Conservation (phyloP, 139 green algal species). For the Limnomonas spitsbergensis region DNA sequence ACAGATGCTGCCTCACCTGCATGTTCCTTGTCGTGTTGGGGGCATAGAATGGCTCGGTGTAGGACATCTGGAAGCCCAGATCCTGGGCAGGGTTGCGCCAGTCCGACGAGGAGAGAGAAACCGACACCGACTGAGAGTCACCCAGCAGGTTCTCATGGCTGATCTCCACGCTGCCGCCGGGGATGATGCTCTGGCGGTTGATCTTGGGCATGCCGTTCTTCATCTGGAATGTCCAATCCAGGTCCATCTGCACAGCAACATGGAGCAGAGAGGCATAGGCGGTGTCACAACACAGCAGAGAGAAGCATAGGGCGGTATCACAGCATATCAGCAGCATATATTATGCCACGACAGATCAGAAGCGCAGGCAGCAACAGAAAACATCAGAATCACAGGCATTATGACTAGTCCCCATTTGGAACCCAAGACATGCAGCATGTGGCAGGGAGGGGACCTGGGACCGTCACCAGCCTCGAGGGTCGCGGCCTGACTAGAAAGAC, state of each 20-base stretch:
- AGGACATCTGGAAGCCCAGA: slow-evolving; percentile 39
- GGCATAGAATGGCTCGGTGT: slow-evolving; percentile 58
- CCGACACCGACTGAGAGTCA: slow-evolving; percentile 42
- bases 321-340: neutral
- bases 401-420: too few species aligned
- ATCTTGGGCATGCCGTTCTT: slow-evolving; percentile 49
- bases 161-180: slow-evolving; percentile 52
- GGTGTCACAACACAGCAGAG: neutral
- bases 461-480: too few species aligned
- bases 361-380: too few species aligned
- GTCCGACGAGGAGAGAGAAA: slow-evolving; percentile 49
- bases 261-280: neutral
- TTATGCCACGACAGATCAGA: too few species aligned
- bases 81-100: slow-evolving; percentile 48
- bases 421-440: too few species aligned
- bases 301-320: neutral
- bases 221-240: slow-evolving; percentile 59
- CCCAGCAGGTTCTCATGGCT: slow-evolving; percentile 62
- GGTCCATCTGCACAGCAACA: slow-evolving; percentile 45
- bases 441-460: too few species aligned
- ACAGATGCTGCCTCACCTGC: slow-evolving; percentile 40
- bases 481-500: too few species aligned
- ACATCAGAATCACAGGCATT: too few species aligned
- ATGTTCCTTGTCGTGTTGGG: slow-evolving; percentile 53
- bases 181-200: slow-evolving; percentile 48